Evolutionary conservation across 2,329 filamentous ascomycete species (phyloP), one percentile per base, ranked within the genome.

Genomic region (Hypoxylon sp.): DNA sequence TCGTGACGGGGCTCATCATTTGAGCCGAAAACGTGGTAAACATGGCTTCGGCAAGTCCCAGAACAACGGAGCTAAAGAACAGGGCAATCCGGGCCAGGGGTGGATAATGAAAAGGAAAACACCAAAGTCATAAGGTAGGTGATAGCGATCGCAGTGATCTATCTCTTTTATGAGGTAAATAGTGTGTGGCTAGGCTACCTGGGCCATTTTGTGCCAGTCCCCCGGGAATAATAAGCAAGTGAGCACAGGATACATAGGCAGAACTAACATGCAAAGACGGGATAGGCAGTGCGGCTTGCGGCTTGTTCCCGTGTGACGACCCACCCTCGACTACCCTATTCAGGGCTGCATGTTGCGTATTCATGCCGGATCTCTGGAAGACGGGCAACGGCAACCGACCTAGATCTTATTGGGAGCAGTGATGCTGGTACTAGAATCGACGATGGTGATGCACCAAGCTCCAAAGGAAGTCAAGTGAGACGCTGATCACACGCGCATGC

Each of bases 271-370:
- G 24, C 24, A 28, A 15, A 48, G 15, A 48, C 15, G 17, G 46
- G 24, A 17, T 4, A 48, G 24, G 24, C 22, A 30, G 17, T 17
- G 37, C 37, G 32, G 32, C 32, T n/a, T 47, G 22, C 24, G 46
- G 24, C 46, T 30, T 32, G 24, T 48, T 48, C 26, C 46, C 17
- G 32, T 37, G 32, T 48, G 19, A 19, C 17, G 17, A 34, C 47
- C 47, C 22, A 50, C 28, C 17, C 47, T 50, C 46, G 46, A 11
- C 46, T 48, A 30, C 46, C 46, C 26, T 28, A 46, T 46, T 32
- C 46, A 26, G 26, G 46, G 46, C 26, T 30, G 24, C 46, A 30
- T 28, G 24, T 28, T 48, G 46, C 46, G 30, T 32, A 37, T 32
- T 22, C 28, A 50, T 50, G 19, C 17, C 30, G n/a, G n/a, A 30